A percentile compares a stretch with the other conserved stretches of the same genome.
Evolutionary conservation across 768 basidiomycete species (phyloP).

Genomic region (Leccinum variicolor): DNA sequence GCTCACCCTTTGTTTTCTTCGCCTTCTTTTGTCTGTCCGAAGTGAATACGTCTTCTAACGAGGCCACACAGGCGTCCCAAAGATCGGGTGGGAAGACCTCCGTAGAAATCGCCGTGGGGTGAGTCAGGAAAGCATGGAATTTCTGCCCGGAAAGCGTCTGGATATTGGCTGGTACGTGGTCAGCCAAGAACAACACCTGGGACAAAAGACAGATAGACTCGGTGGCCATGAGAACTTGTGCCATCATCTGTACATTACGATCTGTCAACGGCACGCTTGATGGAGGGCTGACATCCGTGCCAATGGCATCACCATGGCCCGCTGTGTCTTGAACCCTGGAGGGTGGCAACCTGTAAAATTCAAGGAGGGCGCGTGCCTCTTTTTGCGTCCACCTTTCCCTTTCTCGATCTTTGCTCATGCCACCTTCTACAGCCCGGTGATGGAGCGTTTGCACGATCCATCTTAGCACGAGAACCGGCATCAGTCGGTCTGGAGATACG

Average conservation of each 20-base stretch:
- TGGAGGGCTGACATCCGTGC: slow-evolving; percentile 14
- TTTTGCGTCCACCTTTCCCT: slow-evolving; percentile 65
- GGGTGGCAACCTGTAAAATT: slow-evolving; percentile 37
- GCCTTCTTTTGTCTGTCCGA: slow-evolving; percentile 46
- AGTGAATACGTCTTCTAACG: slow-evolving; percentile 46
- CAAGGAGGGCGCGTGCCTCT: slow-evolving; percentile 60
- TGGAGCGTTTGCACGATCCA: slow-evolving; percentile 57
- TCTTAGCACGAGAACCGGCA: slow-evolving; percentile 55
- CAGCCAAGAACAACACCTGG: slow-evolving; percentile 56
- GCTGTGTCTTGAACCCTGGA: slow-evolving; percentile 12
- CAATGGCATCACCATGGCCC: slow-evolving; percentile 5
- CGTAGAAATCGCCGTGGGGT: slow-evolving; percentile 16
- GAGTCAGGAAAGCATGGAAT: slow-evolving; percentile 55
- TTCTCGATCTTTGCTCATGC: slow-evolving; percentile 52
- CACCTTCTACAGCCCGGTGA: slow-evolving; percentile 46
- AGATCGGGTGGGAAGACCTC: slow-evolving; percentile 32
- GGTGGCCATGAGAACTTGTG: slow-evolving; percentile 57
- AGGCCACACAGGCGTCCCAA: slow-evolving; percentile 47
- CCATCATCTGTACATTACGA: slow-evolving; percentile 64
- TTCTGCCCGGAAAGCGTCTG: slow-evolving; percentile 54
- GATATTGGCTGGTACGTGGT: slow-evolving; percentile 43
- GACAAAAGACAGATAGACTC: slow-evolving; percentile 60
- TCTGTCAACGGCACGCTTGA: slow-evolving; percentile 38
- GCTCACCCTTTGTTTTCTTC: slow-evolving; percentile 33
- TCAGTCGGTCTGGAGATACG: slow-evolving; percentile 44